phyloP scores from a whole-genome alignment of 176 grass and related monocot genomes.

The Lolium rigidum region DNA sequence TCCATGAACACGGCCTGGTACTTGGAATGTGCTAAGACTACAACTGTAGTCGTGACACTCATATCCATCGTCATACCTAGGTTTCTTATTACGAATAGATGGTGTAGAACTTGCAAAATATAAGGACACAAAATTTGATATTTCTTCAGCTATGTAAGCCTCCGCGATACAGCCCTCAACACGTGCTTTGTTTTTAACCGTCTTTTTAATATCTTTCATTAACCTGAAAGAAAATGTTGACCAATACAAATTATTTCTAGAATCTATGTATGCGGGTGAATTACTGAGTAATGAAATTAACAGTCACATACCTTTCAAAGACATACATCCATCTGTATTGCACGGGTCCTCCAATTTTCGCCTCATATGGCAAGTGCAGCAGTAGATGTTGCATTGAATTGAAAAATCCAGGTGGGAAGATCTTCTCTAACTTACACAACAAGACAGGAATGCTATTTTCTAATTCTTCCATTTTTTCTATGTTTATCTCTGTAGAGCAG shows the following conservation, averaged over 20 bases:
- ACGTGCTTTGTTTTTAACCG: slow-evolving; percentile 15
- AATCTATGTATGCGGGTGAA: background rate
- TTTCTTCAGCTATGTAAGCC: background rate
- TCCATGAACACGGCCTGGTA: background rate
- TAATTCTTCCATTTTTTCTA: background rate
- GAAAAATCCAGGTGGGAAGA: background rate
- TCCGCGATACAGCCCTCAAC: background rate
- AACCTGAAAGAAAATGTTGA: background rate
- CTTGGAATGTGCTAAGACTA: slow-evolving; percentile 15
- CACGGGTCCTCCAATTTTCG: too few relatives aligned
- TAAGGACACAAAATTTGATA: background rate
- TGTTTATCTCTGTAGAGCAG: background rate
- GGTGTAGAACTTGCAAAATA: background rate
- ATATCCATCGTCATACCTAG: slow-evolving; percentile 22
- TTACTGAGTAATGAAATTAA: background rate
- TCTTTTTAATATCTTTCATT: slow-evolving; percentile 8
- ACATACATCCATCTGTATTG: slow-evolving; percentile 2
- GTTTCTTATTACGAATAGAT: background rate
- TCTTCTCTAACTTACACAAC: background rate
- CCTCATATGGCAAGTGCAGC: background rate
- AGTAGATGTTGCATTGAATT: background rate
- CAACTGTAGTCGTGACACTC: background rate
- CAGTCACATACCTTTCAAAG: background rate
- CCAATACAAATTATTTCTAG: background rate
- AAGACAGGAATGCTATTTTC: background rate